Base-by-base conservation (phyloP, 805 yeast genomes). In the Metschnikowia drakensbergensis region DNA sequence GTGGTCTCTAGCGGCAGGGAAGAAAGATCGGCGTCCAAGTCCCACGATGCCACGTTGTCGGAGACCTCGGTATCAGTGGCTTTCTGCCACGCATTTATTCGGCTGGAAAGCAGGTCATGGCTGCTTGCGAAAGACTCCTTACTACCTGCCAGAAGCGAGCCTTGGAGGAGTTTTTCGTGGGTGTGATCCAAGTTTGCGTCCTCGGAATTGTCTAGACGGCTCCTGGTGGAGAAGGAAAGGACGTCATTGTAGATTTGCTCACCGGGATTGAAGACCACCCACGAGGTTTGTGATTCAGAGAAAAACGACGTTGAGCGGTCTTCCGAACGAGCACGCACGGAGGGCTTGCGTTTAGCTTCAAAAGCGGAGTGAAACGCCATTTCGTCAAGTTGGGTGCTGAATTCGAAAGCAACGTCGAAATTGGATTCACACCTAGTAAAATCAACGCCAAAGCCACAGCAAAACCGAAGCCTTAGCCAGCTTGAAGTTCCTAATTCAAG, bases 1-100 rank as follows among this genome's bases (percentile, higher is more conserved):
- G 51, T 34, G 11, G 54, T 48, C 39, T 56, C 58, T 26, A 51
- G 33, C 17, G 38, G 42, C 35, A 41, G 55, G 2, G 37, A 25
- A 9, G 46, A 45, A 13, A 56, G 46, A n/a, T 55, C 57, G 25
- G 51, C 55, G 33, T 56, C 60, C 42, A 56, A 45, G 43, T 53
- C 60, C 60, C 60, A 56, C 30, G 57, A 53, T 9, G 60, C 60
- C 13, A 54, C 48, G 38, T 56, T 54, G 37, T 56, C 60, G 22
- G 53, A 46, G 3, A 56, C 54, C 17, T 45, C 35, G 3, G 57
- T 31, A 9, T 50, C 53, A 3, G 49, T 52, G 30, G 57, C 38
- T 33, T 41, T 47, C 47, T 54, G 60, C 60, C 60, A 56, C 28
- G 46, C 53, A 35, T 53, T 37, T 6, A 56, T 56, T 3, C 58